Conservation (phyloP, 148 eudicot genomes). For the Persicaria maculosa region DNA sequence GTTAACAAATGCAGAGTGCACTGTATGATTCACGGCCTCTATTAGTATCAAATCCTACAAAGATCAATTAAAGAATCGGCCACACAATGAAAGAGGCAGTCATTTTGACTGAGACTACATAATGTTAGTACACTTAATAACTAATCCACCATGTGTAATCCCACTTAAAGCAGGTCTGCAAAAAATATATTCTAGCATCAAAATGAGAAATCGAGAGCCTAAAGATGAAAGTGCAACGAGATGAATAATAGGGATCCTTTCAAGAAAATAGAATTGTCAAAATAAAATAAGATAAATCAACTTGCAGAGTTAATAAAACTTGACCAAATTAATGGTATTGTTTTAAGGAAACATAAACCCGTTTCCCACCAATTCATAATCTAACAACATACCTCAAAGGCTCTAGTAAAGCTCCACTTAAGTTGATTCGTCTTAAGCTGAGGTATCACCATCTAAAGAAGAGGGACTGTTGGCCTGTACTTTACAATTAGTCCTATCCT, state of each 20-base stretch:
- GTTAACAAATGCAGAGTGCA: no score
- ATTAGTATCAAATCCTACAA: no score
- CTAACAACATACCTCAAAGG: constrained; percentile 70
- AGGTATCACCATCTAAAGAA: constrained; percentile 86
- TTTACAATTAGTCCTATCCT: constrained; percentile 94
- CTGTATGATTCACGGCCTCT: no score
- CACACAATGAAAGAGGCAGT: no score
- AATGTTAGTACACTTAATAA: no score
- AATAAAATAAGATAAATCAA: constrained; percentile 18
- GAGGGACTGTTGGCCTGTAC: constrained; percentile 95
- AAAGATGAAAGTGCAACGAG: not conserved
- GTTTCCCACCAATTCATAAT: constrained; percentile 14
- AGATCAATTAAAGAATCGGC: no score
- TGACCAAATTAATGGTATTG: constrained; percentile 10
- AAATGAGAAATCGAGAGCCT: no score
- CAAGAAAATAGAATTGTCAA: constrained; percentile 17
- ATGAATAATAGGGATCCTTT: not conserved
- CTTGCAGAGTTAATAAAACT: constrained; percentile 16
- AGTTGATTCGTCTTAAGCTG: constrained; percentile 84
- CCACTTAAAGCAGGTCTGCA: no score
- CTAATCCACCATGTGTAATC: no score
- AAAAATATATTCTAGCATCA: no score
- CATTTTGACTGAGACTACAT: not conserved
- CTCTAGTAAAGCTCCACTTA: constrained; percentile 83
- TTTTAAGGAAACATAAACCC: not conserved